Conservation (phyloP, 1,284 basidiomycete species). For the Ustilago xerochloae region DNA sequence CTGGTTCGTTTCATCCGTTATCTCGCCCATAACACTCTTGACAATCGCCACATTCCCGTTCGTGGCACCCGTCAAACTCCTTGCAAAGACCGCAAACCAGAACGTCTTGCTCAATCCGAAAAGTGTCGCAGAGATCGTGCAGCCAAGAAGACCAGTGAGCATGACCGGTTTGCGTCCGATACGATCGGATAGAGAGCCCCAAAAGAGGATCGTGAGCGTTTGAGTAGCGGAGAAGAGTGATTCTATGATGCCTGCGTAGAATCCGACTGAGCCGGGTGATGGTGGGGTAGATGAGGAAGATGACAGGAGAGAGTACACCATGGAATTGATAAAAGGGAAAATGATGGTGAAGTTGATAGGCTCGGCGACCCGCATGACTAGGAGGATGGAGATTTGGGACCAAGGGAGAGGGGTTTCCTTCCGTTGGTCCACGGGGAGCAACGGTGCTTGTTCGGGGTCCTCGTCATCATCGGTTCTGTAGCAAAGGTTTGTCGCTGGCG, state of each 20-base stretch:
- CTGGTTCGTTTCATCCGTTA: conserved; percentile 48
- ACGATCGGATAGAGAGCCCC: conserved; percentile 66
- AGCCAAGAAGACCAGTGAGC: conserved; percentile 66
- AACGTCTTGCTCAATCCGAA: conserved; percentile 68
- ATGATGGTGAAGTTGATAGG: conserved; percentile 78
- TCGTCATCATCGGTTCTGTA: too few relatives aligned
- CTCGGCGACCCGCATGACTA: conserved; percentile 71
- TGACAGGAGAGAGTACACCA: conserved; percentile 55
- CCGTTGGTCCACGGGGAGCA: neutral
- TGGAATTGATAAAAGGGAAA: conserved; percentile 77
- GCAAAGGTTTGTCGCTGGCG: neutral
- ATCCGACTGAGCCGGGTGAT: conserved; percentile 26
- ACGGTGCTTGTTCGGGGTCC: conserved; percentile 8
- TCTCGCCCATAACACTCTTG: conserved; percentile 52
- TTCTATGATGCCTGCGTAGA: conserved; percentile 76
- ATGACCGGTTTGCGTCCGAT: conserved; percentile 69
- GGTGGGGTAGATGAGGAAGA: conserved; percentile 1
- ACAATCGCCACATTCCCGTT: conserved; percentile 57
- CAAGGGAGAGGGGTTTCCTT: conserved; percentile 71
- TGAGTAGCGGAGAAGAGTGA: conserved; percentile 68
- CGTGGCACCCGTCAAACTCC: conserved; percentile 43
- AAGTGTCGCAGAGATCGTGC: conserved; percentile 59
- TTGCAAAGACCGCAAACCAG: conserved; percentile 58
- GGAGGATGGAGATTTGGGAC: conserved; percentile 71
- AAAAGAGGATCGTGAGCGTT: conserved; percentile 69